These are phyloP conservation scores for Lentinula detonsa DNA, from an alignment of 768 basidiomycete species.

Conservation along the genomic window DNA sequence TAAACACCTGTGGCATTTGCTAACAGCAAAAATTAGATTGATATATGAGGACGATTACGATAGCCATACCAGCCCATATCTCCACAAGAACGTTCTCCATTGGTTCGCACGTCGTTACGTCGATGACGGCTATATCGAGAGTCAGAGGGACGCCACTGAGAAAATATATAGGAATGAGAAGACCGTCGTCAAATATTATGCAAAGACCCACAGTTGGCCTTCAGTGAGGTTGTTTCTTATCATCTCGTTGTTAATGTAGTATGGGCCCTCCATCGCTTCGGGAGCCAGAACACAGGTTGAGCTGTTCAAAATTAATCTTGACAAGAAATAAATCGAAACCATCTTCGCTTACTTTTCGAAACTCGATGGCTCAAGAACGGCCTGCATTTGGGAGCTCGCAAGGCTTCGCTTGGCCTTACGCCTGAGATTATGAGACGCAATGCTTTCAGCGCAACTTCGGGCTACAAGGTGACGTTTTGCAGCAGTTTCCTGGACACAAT, in stretches of 20 bases:
- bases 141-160: slow-evolving; percentile 25
- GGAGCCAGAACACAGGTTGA: slow-evolving; percentile 12
- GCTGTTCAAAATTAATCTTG: background rate
- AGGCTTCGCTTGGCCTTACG: background rate
- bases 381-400: background rate
- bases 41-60: no score
- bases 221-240: slow-evolving; percentile 20
- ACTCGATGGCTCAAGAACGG: background rate
- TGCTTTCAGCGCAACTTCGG: background rate
- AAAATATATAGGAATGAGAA: background rate
- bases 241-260: slow-evolving; percentile 22
- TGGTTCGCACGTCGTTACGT: slow-evolving; percentile 30
- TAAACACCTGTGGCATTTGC: slow-evolving; percentile 23
- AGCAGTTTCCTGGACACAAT: background rate
- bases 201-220: slow-evolving; percentile 13
- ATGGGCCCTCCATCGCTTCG: slow-evolving; percentile 17
- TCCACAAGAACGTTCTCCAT: slow-evolving; percentile 28
- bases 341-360: background rate
- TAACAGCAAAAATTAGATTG: background rate
- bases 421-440: background rate
- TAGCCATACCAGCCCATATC: slow-evolving; percentile 21
- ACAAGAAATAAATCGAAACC: background rate
- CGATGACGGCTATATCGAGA: slow-evolving; percentile 31
- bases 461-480: background rate
- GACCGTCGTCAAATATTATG: background rate